These are phyloP conservation scores for Diaporthe sp. DNA, from an alignment of 2,329 filamentous ascomycete species.

Conservation along the genomic window DNA sequence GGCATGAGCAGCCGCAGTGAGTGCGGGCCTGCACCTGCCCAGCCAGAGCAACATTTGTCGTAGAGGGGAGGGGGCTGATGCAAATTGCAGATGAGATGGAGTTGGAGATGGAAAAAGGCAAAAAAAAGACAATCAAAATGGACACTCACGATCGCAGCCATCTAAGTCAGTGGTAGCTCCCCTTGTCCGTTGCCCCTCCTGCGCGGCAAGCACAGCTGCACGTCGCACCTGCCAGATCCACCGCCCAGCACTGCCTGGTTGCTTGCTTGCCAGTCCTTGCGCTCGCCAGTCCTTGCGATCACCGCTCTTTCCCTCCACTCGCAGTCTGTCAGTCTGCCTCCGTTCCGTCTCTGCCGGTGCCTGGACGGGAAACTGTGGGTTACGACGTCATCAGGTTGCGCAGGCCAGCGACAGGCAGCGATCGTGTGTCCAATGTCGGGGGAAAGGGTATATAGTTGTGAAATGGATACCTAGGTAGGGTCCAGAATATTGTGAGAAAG, in stretches of 20 bases:
- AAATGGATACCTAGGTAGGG: not conserved
- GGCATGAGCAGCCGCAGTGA: slow-evolving; percentile 5
- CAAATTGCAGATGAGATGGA: not conserved
- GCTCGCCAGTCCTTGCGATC: not conserved
- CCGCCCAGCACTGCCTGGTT: slow-evolving; percentile 6
- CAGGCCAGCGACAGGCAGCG: not conserved
- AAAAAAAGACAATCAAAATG: not conserved
- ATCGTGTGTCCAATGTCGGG: not conserved
- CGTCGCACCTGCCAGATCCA: slow-evolving; percentile 23
- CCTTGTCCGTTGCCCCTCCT: slow-evolving; percentile 20
- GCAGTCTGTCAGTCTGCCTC: not conserved
- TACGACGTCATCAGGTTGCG: slow-evolving; percentile 19
- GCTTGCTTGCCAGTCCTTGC: not conserved
- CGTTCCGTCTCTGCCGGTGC: slow-evolving; percentile 17
- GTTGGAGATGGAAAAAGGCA: not conserved
- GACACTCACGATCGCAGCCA: slow-evolving; percentile 39
- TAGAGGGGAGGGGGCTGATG: not conserved
- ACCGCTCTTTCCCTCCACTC: not conserved
- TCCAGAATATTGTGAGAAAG: not conserved
- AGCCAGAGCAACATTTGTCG: not conserved
- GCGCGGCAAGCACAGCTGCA: slow-evolving; percentile 14
- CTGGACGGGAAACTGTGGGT: not conserved
- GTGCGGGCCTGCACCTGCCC: not conserved
- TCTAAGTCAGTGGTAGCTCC: slow-evolving; percentile 25
- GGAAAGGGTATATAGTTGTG: not conserved